Evolutionary conservation across 1,284 basidiomycete genomes (phyloP), one percentile per base, ranked within the genome.

Genomic region (Singerocomus rubriflavus): DNA sequence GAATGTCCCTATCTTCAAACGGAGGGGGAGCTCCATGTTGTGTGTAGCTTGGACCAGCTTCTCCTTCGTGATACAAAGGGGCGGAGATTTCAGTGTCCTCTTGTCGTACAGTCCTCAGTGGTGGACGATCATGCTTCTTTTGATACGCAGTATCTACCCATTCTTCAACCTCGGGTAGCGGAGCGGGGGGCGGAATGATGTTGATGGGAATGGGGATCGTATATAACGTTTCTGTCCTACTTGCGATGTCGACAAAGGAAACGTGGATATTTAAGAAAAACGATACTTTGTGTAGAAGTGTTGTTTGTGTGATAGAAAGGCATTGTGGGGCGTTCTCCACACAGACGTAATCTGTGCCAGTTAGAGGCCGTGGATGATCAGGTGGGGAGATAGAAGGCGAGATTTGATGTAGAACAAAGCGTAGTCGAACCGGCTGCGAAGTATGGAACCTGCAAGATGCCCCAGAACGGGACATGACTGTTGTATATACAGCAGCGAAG

Each of bases 121-220:
- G 89, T 12, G 88, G 89, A 7, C 78, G 77, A 60, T 91, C 89
- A 59, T 91, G 88, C 63, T 91, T 91, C 75, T 91, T 91, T 60
- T 80, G 80, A 65, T 91, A 91, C 7, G 85, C 87, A 16, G 75
- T 76, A 55, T 87, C 86, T 27, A 90, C 67, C 40, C 79, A 79
- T 45, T 75, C 77, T 33, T 85, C 84, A 5, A 88, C 79, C 64
- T 89, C 82, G 5, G 88, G 86, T 14, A 89, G 76, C 13, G 84
- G 84, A 0, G 89, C 88, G 12, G 83, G 75, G 2, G 84, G 81
- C 25, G 88, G 82, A 41, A 90, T 72, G 35, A 91, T 79, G 33
- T 75, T 74, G 50, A 91, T 68, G 14, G 89, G 88, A 41, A 90
- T 79, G 8, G 75, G 64, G 36, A 88, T 66, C 2, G 78, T 79